Evolutionary conservation across 73 alveolate genomes (phyloP).

Genomic region (Paraurostyla sp.): DNA sequence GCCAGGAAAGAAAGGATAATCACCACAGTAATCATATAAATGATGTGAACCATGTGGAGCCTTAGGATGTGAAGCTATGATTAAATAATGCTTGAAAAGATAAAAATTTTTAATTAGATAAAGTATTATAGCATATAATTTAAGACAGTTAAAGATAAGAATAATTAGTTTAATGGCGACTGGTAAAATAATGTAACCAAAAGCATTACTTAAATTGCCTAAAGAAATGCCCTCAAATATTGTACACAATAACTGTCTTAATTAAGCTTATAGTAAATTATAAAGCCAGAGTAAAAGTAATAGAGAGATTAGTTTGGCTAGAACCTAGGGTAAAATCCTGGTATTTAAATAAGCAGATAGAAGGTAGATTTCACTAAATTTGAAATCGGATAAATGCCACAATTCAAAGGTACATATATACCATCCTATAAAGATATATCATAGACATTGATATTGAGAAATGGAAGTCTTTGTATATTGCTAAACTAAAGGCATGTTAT

Average conservation of each 20-base stretch:
- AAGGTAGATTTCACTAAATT: constrained; percentile 14
- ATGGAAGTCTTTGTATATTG: constrained; percentile 54
- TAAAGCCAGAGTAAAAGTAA: constrained; percentile 22
- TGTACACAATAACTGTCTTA: neutral
- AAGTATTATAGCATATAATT: neutral
- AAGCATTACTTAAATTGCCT: constrained; percentile 41
- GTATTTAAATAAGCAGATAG: neutral
- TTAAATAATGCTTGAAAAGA: too few relatives aligned
- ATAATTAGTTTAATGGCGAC: constrained; percentile 37
- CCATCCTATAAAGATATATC: too few relatives aligned
- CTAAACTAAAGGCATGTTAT: constrained; percentile 64
- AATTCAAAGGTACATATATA: constrained; percentile 44
- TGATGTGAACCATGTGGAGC: neutral
- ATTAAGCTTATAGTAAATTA: neutral
- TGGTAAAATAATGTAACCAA: constrained; percentile 41
- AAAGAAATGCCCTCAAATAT: constrained; percentile 61
- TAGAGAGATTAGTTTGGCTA: neutral
- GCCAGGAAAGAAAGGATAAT: neutral
- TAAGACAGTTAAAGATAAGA: constrained; percentile 39
- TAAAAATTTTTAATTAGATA: too few relatives aligned
- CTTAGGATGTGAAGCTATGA: too few relatives aligned
- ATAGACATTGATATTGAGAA: constrained; percentile 37
- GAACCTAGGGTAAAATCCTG: neutral
- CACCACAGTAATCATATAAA: too few relatives aligned
- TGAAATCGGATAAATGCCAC: constrained; percentile 29